Base-by-base conservation (phyloP, 306 rosid species). In the Medicago truncatula region DNA sequence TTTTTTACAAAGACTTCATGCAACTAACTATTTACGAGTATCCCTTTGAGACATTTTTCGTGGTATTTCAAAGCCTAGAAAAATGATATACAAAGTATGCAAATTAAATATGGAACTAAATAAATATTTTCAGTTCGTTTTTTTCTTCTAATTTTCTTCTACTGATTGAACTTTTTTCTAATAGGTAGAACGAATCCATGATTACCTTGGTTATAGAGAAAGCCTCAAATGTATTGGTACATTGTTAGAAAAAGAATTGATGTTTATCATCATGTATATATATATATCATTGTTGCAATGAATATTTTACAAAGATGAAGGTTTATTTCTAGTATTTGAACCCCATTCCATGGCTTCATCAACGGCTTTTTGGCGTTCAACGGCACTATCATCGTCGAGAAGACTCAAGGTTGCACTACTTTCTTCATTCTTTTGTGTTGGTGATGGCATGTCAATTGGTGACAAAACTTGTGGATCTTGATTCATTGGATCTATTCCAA, bases 341-440 rank as follows among this genome's bases (percentile, higher is more conserved):
- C 96, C 98, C 98, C 97, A 92, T 84, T 92, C 87, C 0, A 90
- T 92, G 79, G 98, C 98, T 80, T 95, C 98, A 15, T 86, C 93
- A 3, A 95, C 92, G 0, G 97, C 97, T 53, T 80, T 75, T 61
- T 92, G 89, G 10, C 98, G 91, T 34, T 86, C 92, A 1, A 15
- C 71, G 2, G 9, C 63, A 40, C 40, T 70, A 69, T 86, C 89
- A 60, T 85, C 73, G 6, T 81, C 74, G 39, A 49, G 77, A 64
- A 82, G 76, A 9, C 53, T 80, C 53, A 13, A 10, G 11, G 67
- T 50, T 38, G 16, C 16, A 4, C 38, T 9, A 4, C 1, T 71
- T 17, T 53, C 73, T 46, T 40, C 21, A 41, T 62, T 38, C 0
- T 77, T 65, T 4, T 57, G 62, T n/a, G 79, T 67, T n/a, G 88